Base-by-base conservation (phyloP, 352 stramenopile species). In the Pythium guiyangense region DNA sequence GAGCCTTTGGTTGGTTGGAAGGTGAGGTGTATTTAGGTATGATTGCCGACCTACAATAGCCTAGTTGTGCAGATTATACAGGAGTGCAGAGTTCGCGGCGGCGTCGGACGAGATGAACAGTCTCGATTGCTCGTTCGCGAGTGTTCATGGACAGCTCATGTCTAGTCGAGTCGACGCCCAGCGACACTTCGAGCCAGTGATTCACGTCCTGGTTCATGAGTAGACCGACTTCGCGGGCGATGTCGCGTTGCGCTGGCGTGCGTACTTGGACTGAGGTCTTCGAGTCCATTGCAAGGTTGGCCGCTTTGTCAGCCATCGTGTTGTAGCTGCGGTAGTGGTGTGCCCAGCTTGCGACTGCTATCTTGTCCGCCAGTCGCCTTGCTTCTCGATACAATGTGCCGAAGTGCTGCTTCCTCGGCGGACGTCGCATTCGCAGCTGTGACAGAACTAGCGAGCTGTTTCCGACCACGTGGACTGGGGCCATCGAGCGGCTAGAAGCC, bases 241-340 rank as follows among this genome's bases (percentile, higher is more conserved):
- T 29, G 43, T 49, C 43, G n/a, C 43, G 43, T 6, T 49, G 43
- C 4, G 43, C 11, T 9, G 43, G 43, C 0, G 43, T 15, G 18
- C 6, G 18, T 11, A 49, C 1, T 9, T 49, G 43, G n/a, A 49
- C 6, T 26, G 43, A 49, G 43, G n/a, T 9, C 4, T 14, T 12
- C 43, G 43, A 27, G 43, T 57, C 51, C 51, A 57, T 57, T 2
- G 51, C 51, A 20, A 29, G 2, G 51, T 57, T 57, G 20, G 51
- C 51, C 26, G 51, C 51, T 11, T 22, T 29, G 39, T 57, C 51
- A 14, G 51, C 51, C 51, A 57, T 57, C 39, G 49, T 57, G 51
- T 57, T 55, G 49, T 35, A 47, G 3, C 17, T 12, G 9, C 34
- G 34, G 2, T 39, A 39, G 31, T 54, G 49, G 26, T 54, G 49